Conservation (phyloP, 768 basidiomycete species). For the Hemileccinum rubropunctum region DNA sequence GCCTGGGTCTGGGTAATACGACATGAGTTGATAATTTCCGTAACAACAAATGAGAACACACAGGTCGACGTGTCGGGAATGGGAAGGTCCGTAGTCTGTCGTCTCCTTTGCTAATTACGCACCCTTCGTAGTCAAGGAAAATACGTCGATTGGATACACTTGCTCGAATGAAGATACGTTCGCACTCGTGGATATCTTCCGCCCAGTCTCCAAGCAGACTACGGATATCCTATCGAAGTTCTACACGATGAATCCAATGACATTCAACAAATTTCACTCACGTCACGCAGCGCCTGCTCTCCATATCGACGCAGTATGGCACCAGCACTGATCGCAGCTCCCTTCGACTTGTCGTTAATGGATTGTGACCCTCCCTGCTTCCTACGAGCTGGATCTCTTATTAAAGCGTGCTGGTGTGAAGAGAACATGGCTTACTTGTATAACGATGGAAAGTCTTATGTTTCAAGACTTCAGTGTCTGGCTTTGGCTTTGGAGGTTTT, state of each 20-base stretch:
- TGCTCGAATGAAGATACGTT: conserved; percentile 90
- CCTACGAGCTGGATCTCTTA: conserved; percentile 68
- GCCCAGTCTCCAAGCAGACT: conserved; percentile 80
- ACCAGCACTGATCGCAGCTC: conserved; percentile 90
- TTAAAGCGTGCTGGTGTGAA: conserved; percentile 5
- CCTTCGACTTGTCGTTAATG: conserved; percentile 89
- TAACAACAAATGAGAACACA: conserved; percentile 35
- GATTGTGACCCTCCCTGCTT: conserved; percentile 98
- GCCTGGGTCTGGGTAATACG: conserved; percentile 67
- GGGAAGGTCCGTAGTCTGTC: conserved; percentile 85
- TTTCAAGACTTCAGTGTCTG: conserved; percentile 76
- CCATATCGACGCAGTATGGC: conserved; percentile 93
- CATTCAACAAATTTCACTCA: conserved; percentile 36
- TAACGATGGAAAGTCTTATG: conserved; percentile 99
- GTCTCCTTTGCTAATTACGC: conserved; percentile 75
- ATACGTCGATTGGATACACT: conserved; percentile 84
- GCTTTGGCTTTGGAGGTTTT: conserved; percentile 63
- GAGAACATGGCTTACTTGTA: conserved; percentile 66
- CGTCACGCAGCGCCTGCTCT: conserved; percentile 88
- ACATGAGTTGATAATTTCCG: conserved; percentile 1
- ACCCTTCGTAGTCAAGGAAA: conserved; percentile 87
- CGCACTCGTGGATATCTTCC: conserved; percentile 82
- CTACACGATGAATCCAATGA: neutral
- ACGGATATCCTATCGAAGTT: conserved; percentile 72
- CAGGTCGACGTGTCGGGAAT: conserved; percentile 94